Base-by-base conservation (phyloP, 768 basidiomycete species). In the Pulveroboletus sp. region DNA sequence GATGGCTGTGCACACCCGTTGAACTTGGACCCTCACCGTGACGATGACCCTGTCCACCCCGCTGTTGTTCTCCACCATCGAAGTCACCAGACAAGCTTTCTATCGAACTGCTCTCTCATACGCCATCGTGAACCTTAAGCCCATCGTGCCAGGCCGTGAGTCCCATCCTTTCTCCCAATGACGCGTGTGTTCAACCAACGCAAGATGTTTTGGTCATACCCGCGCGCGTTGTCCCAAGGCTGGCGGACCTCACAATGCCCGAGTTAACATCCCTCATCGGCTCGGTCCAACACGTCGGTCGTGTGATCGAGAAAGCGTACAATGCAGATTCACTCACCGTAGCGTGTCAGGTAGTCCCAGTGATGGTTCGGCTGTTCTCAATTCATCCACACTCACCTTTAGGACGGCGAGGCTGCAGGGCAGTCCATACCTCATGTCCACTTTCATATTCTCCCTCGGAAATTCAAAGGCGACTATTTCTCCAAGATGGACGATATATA, bases 121-220 rank as follows among this genome's bases (percentile, higher is more conserved):
- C 67, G 95, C 89, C 2, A 86, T 96, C 54, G 94, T 97, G 40
- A 98, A 98, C 65, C 80, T 96, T 53, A 96, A 93, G 60, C 95
- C 94, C 1, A 84, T 96, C 57, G 82, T 94, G 8, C 92, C 93
- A 36, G 93, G 93, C 42, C 93, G 95, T 98, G 68, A 71, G 90
- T 79, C 36, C 21, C 5, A 10, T 30, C 8, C 3, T n/a, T 26
- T 28, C 24, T 11, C 6, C n/a, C 21, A 1, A 30, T 13, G 10
- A 8, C 5, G 1, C 30, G 1, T 28, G 17, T 26, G 3, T 59
- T 55, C 52, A 65, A 26, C 31, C 28, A 24, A 35, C 8, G 28
- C 31, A 60, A 84, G 83, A 84, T 64, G 83, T 85, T 14, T 77
- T 85, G 38, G 79, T 85, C 45, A 60, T 82, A 14, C 80, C 83